These are phyloP conservation scores for Zymoseptoria pseudotritici DNA, from an alignment of 2,329 filamentous ascomycete species.

Conservation along the genomic window DNA sequence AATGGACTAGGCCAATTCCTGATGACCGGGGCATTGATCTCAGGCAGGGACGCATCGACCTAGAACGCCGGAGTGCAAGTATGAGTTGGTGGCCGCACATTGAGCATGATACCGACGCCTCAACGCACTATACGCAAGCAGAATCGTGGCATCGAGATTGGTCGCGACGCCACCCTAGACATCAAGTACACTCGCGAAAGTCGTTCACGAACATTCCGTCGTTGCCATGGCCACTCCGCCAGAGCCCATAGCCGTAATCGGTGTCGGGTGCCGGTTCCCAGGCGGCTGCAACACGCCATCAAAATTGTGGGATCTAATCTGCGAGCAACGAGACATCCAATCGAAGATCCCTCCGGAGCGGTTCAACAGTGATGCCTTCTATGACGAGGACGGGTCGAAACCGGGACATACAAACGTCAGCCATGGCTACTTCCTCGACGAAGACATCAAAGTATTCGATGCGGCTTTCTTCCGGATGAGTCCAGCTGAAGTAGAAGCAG, in stretches of 20 bases:
- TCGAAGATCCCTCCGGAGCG: slow-evolving; percentile 16
- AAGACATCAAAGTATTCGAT: slow-evolving; percentile 19
- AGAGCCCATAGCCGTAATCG: slow-evolving; percentile 15
- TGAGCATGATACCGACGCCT: no score
- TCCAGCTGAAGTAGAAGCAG: slow-evolving; percentile 16
- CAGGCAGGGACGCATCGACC: no score
- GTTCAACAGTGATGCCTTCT: slow-evolving; percentile 18
- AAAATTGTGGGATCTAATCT: slow-evolving; percentile 19
- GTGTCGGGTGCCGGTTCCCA: slow-evolving; percentile 13
- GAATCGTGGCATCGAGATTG: neutral
- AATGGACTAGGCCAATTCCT: no score
- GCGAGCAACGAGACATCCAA: slow-evolving; percentile 9
- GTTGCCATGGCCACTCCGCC: neutral
- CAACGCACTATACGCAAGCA: neutral
- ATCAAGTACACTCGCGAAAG: neutral
- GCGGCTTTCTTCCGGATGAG: slow-evolving; percentile 20
- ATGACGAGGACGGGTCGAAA: slow-evolving; percentile 15
- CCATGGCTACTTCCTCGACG: slow-evolving; percentile 19
- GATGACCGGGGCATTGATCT: no score
- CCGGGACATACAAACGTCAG: slow-evolving; percentile 14
- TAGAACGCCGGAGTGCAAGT: no score
- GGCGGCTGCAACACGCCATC: slow-evolving; percentile 15
- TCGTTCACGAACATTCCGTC: neutral
- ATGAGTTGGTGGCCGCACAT: no score
- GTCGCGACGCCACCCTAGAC: neutral